phyloP scores from a whole-genome alignment of 2,329 filamentous ascomycete species.

The Penicillium polonicum region DNA sequence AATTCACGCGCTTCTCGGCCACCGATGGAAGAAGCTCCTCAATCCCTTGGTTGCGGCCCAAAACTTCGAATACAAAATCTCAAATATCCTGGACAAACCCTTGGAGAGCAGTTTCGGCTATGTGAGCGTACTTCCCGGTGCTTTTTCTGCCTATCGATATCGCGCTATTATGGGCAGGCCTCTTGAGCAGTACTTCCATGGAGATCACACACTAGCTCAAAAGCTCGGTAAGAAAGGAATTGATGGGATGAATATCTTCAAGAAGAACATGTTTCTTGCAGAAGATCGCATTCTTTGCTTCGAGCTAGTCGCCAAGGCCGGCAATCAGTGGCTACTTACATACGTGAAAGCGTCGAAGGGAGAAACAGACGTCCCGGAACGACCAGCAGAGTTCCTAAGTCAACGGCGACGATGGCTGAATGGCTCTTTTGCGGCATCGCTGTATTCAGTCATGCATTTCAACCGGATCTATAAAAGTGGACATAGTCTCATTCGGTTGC shows the following conservation, averaged over 20 bases:
- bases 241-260: conserved; percentile 99
- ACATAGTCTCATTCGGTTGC: conserved; percentile 93
- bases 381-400: conserved; percentile 89
- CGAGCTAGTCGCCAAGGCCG: conserved; percentile 93
- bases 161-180: conserved; percentile 93
- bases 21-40: conserved; percentile 79
- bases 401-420: conserved; percentile 97
- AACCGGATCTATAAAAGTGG: conserved; percentile 94
- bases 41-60: conserved; percentile 92
- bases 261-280: conserved; percentile 99
- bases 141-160: conserved; percentile 95
- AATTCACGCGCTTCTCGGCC: conserved; percentile 92
- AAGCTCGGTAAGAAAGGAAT: conserved; percentile 95
- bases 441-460: conserved; percentile 96
- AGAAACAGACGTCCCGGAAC: conserved; percentile 95
- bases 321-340: conserved; percentile 94
- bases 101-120: conserved; percentile 94
- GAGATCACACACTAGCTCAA: conserved; percentile 91
- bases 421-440: conserved; percentile 91
- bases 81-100: conserved; percentile 95
- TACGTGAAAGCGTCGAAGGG: conserved; percentile 98
- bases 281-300: conserved; percentile 98
- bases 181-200: conserved; percentile 96
- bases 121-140: conserved; percentile 91
- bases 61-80: conserved; percentile 99